Base-by-base conservation (phyloP, 805 yeast genomes). In the Candida saitoana region DNA sequence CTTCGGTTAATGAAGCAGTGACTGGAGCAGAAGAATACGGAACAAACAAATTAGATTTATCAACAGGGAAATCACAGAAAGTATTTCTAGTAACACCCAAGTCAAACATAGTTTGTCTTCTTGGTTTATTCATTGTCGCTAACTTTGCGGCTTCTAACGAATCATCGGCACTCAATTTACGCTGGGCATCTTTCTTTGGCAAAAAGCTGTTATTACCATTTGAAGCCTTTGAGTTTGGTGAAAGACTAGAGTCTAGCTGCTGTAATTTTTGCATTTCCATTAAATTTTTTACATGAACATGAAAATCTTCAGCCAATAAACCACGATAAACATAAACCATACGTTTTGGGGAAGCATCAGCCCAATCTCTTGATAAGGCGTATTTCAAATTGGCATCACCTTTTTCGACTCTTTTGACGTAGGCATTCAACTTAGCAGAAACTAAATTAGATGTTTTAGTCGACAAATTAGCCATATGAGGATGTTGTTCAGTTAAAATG, bases 301-400 rank as follows among this genome's bases (percentile, higher is more conserved):
- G 82, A 62, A 82, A 86, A 57, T 85, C 90, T n/a, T 79, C 73
- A 22, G 91, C 77, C 47, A 86, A 68, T 20, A 84, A 65, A 30
- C 95, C 95, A 54, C 93, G 78, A 60, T 86, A 86, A 38, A 84
- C 89, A 55, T 86, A 86, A 19, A 86, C 89, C 95, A 86, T 86
- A 68, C 95, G 74, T 55, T 86, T 82, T 39, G 95, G 95, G 2
- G 88, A 80, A 14, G 91, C 88, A 60, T 85, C 91, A 3, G 95
- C 91, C 95, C 95, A 86, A 60, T 86, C 93, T 64, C 95, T 77
- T 1, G 88, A 81, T 34, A 86, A 65, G 15, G 91, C 87, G 60
- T 86, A 86, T 43, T 76, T 75, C 53, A 86, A 70, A 34, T 79
- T 74, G 47, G 79, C 72, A 58, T 86, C 95, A 49, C 93, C 93